Base-by-base conservation (phyloP, 108 stramenopile genomes). In the Nannochloropsis gaditana region DNA sequence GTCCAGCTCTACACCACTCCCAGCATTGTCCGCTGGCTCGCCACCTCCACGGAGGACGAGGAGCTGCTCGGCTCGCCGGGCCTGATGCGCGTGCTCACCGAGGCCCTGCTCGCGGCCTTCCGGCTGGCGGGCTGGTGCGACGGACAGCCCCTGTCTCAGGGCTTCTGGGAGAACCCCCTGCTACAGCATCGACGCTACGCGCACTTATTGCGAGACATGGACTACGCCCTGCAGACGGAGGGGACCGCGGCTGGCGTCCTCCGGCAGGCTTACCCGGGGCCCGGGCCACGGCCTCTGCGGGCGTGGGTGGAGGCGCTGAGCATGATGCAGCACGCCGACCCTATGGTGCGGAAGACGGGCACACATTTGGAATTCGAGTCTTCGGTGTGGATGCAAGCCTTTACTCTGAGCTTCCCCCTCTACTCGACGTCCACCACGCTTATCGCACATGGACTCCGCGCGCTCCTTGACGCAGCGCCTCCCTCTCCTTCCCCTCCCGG, bases 1-100 rank as follows among this genome's bases (percentile, higher is more conserved):
- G 88, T 89, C 41, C 88, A 89, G 83, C 73, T 85, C 21, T 89
- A 85, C 83, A 89, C 88, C 80, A 89, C 88, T 42, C 85, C 88
- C 11, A 83, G 82, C 43, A 82, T 89, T 43, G 85, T 89, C 59
- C 82, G 43, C 9, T 42, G 43, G 41, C 82, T 44, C 9, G 42
- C 9, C 82, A 31, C 41, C 59, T 73, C 59, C 19, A 73, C 59
- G 11, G 80, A 31, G 31, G 80, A 81, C 80, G 80, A 42, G 21
- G 80, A 81, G 41, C 21, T 11, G 21, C 41, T 41, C 11, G 80
- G 80, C 0, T 81, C 41, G 21, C 41, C 11, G 5, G 80, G 41
- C 21, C 11, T 81, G 41, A 11, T 81, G 21, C 41, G 41, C 6
- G 80, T 81, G 80, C 80, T 81, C 21, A 9, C 21, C 41, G 41